Base-by-base conservation (phyloP, 2,329 filamentous ascomycete genomes). In the Colletotrichum orbiculare region DNA sequence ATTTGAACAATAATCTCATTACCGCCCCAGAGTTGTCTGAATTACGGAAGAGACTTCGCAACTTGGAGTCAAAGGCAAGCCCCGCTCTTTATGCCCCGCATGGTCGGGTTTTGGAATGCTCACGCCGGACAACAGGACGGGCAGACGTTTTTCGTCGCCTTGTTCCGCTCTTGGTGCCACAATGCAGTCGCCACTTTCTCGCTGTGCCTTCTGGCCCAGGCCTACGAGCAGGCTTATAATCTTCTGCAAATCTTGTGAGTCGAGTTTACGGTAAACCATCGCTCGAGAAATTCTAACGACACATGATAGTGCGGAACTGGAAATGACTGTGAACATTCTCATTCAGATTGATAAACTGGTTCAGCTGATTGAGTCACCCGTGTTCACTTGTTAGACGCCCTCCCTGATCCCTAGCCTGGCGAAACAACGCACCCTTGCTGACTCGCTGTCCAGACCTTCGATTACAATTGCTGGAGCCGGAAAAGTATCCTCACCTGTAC, bases 271-370 rank as follows among this genome's bases (percentile, higher is more conserved):
- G 5, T 60, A 68, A 56, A 46, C 39, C 11, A n/a, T 9, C 69
- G 25, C 25, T 25, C 25, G 25, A 25, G 25, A 25, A 25, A 25
- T 25, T 25, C 25, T 25, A 25, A 25, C 25, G 25, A 25, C 25
- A 25, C 25, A 25, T 25, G 25, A 25, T 25, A 97, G 93, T 78
- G 96, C 93, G 65, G 96, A 99, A 73, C 84, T 99, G 53, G 96
- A 99, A 76, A 98, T 99, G 93, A 98, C 95, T 0, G 96, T 99
- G 71, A 97, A 97, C 72, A 97, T 97, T 79, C 87, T 99, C 60
- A 99, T 99, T 47, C 96, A 99, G 76, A 97, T 99, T 71, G 96
- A 99, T 78, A 99, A 99, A 77, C 85, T 99, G 13, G 96, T 99
- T 11, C 96, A 99, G 76, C 85, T 99, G 13, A 89, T 99, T 43